Evolutionary conservation across 345 rosid species (phyloP), one percentile per base, ranked within the genome.

Genomic region (Salix viminalis): DNA sequence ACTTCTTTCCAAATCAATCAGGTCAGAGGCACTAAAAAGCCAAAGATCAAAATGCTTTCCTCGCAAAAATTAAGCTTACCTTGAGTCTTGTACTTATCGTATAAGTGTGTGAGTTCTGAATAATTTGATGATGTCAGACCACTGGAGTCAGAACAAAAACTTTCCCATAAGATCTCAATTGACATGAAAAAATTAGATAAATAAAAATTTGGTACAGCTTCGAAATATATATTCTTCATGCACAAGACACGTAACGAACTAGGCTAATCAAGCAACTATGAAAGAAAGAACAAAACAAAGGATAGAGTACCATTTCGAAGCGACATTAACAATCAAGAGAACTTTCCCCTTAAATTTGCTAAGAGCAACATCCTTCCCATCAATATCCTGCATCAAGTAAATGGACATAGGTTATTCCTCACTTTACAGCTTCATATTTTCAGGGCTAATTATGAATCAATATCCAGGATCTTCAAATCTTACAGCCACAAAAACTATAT

Each of bases 121-220:
- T 81, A 81, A 73, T 81, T 81, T 52, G 84, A 73, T 10, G 84
- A 73, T 69, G 84, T 77, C 68, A 81, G 73, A 19, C 84, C 84
- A 69, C 84, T 81, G 50, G 32, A 30, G 5, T 15, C 13, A 46
- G 15, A 50, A 41, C 5, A 74, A 68, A 39, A 73, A 69, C 24
- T 24, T 24, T 42, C 19, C 34, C 39, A 69, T 75, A 28, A 62
- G 71, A 24, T 56, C 65, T 73, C 54, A 58, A 65, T 21, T 39
- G 7, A 16, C 24, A 11, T 6, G 28, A 64, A 39, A 39, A 7
- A 32, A 6, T 32, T 21, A 34, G 4, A 12, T 8, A 28, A 28
- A 52, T 15, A 9, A 72, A 36, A n/a, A n/a, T 18, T 14, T 36
- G 32, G 7, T 71, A 12, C 19, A 26, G 0, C 10, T 1, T 21